These are phyloP conservation scores for Actinidia polygama DNA, from an alignment of 179 eudicot genomes.

Conservation along the genomic window DNA sequence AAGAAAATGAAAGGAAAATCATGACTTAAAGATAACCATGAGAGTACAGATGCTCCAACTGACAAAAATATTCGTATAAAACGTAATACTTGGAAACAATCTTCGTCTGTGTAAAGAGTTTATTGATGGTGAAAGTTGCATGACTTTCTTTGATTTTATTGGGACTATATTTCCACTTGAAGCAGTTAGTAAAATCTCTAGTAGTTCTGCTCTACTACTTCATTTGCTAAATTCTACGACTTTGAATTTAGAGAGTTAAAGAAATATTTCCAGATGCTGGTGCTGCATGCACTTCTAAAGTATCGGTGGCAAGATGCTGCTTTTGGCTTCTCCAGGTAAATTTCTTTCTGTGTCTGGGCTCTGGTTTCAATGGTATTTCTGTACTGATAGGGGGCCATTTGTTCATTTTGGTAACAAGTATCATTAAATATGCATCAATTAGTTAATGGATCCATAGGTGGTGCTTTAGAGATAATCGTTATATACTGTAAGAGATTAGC, in stretches of 20 bases:
- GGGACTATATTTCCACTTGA: background rate
- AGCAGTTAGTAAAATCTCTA: background rate
- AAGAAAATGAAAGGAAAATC: background rate
- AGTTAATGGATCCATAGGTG: background rate
- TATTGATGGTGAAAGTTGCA: background rate
- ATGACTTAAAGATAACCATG: background rate
- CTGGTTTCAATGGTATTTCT: background rate
- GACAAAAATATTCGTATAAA: background rate
- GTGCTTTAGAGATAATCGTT: background rate
- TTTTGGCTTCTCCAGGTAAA: conserved; percentile 88
- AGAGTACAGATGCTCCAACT: background rate
- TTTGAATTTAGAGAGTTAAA: conserved; percentile 69
- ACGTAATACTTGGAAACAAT: background rate
- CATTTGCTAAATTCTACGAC: conserved; percentile 16
- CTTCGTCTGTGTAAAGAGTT: background rate
- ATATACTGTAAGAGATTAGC: background rate
- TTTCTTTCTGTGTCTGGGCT: background rate
- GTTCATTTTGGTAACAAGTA: background rate
- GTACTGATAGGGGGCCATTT: background rate
- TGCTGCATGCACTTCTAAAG: conserved; percentile 91
- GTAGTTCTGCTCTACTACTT: background rate
- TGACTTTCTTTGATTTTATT: background rate
- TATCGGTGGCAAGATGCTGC: conserved; percentile 92
- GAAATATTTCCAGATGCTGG: conserved; percentile 99
- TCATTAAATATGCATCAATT: background rate